These are phyloP conservation scores for Backusella sp. DNA, from an alignment of 192 early-diverging fungal species.

Conservation along the genomic window DNA sequence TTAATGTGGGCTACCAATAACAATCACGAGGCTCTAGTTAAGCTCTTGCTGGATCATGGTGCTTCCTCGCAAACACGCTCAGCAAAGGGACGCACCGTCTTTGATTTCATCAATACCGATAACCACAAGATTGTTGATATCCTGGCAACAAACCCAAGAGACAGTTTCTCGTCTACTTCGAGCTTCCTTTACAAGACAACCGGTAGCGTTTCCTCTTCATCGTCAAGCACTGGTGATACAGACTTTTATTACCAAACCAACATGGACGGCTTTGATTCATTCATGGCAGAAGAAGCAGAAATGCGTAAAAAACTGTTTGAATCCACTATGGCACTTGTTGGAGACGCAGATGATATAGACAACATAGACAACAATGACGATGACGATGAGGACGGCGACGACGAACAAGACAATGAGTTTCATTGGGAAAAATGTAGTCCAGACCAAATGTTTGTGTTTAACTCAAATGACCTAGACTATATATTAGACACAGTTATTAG, in stretches of 20 bases:
- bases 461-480: constrained; percentile 61
- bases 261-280: constrained; percentile 28
- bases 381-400: constrained; percentile 12
- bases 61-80: constrained; percentile 70
- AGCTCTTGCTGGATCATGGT: constrained; percentile 74
- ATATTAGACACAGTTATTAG: constrained; percentile 76
- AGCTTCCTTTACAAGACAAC: constrained; percentile 24
- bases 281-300: constrained; percentile 32
- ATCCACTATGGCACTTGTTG: constrained; percentile 14
- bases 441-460: constrained; percentile 97
- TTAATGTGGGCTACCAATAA: constrained; percentile 91
- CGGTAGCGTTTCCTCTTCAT: constrained; percentile 34
- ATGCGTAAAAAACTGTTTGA: constrained; percentile 27
- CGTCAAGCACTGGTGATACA: constrained; percentile 21
- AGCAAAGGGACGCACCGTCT: constrained; percentile 71
- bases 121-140: constrained; percentile 60
- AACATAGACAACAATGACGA: not conserved
- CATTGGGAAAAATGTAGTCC: constrained; percentile 77
- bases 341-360: not conserved
- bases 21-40: constrained; percentile 73
- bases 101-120: constrained; percentile 69
- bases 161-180: constrained; percentile 35
- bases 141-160: constrained; percentile 41
- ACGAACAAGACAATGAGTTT: constrained; percentile 19
- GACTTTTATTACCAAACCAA: constrained; percentile 39